Conservation (phyloP, 1,139 yeast genomes). For the Yamadazyma triangularis region DNA sequence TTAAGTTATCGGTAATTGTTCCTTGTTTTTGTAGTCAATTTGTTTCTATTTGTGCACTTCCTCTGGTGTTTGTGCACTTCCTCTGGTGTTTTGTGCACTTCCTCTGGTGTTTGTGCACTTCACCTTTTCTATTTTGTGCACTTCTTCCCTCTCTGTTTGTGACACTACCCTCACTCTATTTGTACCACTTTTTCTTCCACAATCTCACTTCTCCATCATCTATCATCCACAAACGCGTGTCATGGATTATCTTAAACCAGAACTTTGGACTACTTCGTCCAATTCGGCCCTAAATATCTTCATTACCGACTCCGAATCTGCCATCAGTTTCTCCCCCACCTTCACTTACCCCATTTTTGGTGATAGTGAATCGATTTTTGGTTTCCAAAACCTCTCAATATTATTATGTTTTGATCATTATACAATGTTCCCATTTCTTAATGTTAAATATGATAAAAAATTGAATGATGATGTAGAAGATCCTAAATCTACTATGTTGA, state of each 20-base stretch:
- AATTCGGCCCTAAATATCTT: slow-evolving; percentile 57
- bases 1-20: no score
- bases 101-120: no score
- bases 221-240: neutral
- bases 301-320: slow-evolving; percentile 52
- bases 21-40: no score
- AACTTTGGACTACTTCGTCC: slow-evolving; percentile 65
- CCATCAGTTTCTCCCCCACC: slow-evolving; percentile 57
- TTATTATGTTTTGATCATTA: slow-evolving; percentile 44
- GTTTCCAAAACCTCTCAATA: slow-evolving; percentile 64
- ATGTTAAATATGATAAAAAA: slow-evolving; percentile 52
- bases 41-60: no score
- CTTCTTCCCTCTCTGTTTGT: no score
- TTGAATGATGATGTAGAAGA: slow-evolving; percentile 50
- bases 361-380: slow-evolving; percentile 83
- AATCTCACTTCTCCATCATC: neutral
- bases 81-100: no score
- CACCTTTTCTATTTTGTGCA: no score
- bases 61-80: no score
- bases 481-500: slow-evolving; percentile 47
- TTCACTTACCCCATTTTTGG: slow-evolving; percentile 95
- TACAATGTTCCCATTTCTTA: slow-evolving; percentile 45
- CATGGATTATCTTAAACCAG: slow-evolving; percentile 40
- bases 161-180: no score
- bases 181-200: no score